Evolutionary conservation across 208 protist genomes (phyloP).

Genomic region (Borovskyia barvae): DNA sequence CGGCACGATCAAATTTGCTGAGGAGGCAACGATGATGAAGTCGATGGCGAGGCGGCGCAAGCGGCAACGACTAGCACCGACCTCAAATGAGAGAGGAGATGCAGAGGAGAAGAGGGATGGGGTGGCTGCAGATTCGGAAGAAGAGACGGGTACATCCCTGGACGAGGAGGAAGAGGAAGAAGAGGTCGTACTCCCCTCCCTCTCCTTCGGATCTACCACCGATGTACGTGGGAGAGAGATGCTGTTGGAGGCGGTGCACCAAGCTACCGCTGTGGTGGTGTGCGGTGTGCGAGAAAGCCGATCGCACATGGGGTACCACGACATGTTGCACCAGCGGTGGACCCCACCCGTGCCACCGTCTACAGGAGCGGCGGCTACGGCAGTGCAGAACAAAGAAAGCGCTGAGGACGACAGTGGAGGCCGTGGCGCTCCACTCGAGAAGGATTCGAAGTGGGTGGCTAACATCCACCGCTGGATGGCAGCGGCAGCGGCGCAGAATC

Average conservation of each 20-base stretch:
- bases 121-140: neutral
- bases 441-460: slow-evolving; percentile 20
- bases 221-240: slow-evolving; percentile 31
- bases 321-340: slow-evolving; percentile 37
- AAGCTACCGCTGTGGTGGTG: slow-evolving; percentile 58
- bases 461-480: slow-evolving; percentile 6
- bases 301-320: slow-evolving; percentile 49
- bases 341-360: neutral
- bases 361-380: neutral
- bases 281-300: slow-evolving; percentile 60
- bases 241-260: slow-evolving; percentile 45
- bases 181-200: neutral
- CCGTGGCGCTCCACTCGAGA: too few species aligned
- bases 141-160: neutral
- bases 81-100: neutral
- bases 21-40: neutral
- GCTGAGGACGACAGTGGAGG: too few species aligned
- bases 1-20: slow-evolving; percentile 13
- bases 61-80: slow-evolving; percentile 1
- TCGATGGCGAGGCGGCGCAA: neutral
- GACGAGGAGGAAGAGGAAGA: slow-evolving; percentile 5
- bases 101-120: neutral
- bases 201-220: neutral
- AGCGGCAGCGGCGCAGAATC: neutral
- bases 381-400: too few species aligned